Evolutionary conservation across 345 rosid genomes (phyloP).

Genomic region (Eucalyptus pumila): DNA sequence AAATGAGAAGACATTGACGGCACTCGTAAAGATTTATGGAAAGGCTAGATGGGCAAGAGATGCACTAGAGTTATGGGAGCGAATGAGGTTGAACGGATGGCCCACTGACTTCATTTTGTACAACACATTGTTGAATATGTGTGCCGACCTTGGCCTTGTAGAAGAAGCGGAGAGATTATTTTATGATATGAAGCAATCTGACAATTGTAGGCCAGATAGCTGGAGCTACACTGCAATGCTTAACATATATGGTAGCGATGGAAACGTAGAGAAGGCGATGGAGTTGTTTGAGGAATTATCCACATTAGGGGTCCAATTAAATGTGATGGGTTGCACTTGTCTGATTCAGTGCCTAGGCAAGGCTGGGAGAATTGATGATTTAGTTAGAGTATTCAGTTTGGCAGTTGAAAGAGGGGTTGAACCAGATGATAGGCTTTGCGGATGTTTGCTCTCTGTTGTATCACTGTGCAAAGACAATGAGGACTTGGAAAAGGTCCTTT

Average conservation of each 20-base stretch:
- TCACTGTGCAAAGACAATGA: conserved; percentile 44
- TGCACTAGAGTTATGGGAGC: conserved; percentile 71
- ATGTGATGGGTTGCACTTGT: conserved; percentile 91
- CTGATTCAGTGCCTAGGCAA: conserved; percentile 78
- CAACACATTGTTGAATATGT: conserved; percentile 83
- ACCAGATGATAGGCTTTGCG: conserved; percentile 82
- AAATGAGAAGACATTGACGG: conserved; percentile 67
- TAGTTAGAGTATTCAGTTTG: conserved; percentile 43
- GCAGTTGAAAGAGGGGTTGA: conserved; percentile 41
- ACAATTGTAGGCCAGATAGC: conserved; percentile 50
- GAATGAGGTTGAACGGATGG: conserved; percentile 61
- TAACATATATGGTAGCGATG: conserved; percentile 69
- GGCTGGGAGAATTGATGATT: conserved; percentile 51
- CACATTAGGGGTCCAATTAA: conserved; percentile 34
- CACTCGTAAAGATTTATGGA: conserved; percentile 77
- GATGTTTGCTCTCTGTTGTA: conserved; percentile 73
- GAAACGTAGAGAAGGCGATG: conserved; percentile 66
- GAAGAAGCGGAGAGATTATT: conserved; percentile 81
- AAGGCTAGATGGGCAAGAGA: conserved; percentile 89
- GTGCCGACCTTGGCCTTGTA: conserved; percentile 79
- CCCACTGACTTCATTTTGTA: conserved; percentile 76
- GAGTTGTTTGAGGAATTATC: conserved; percentile 57
- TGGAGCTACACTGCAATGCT: conserved; percentile 89
- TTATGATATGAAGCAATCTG: conserved; percentile 62
- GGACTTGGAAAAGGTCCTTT: conserved; percentile 48